Evolutionary conservation across 1,284 basidiomycete genomes (phyloP).

Genomic region (Tilletia walkeri): DNA sequence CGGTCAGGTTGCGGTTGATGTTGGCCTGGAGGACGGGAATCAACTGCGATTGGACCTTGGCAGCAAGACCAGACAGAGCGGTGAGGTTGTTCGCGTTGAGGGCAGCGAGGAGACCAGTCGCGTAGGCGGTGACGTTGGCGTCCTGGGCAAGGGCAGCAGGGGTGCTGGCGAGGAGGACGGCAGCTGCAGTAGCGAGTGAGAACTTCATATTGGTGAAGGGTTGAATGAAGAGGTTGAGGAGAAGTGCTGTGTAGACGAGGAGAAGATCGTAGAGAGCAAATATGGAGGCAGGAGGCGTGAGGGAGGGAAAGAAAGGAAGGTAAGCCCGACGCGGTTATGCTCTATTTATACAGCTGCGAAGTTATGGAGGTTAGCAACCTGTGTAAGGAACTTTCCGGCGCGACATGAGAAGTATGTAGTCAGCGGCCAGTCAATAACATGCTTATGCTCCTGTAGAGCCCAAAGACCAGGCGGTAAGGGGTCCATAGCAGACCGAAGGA

Average conservation of each 20-base stretch:
- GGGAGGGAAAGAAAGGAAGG: too few relatives aligned
- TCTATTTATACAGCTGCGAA: too few relatives aligned
- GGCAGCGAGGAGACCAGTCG: slow-evolving; percentile 32
- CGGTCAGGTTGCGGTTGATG: slow-evolving; percentile 45
- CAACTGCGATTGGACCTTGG: not conserved
- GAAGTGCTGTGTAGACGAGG: not conserved
- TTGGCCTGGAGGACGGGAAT: slow-evolving; percentile 10
- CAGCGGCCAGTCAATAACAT: too few relatives aligned
- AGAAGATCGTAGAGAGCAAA: too few relatives aligned
- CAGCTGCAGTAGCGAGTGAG: slow-evolving; percentile 27
- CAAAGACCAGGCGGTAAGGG: too few relatives aligned
- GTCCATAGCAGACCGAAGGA: too few relatives aligned
- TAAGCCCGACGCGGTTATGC: too few relatives aligned
- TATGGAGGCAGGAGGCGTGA: too few relatives aligned
- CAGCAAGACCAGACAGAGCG: slow-evolving; percentile 27
- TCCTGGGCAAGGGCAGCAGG: slow-evolving; percentile 31
- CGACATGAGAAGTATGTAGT: too few relatives aligned
- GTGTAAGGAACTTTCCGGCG: too few relatives aligned
- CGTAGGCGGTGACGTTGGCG: slow-evolving; percentile 35
- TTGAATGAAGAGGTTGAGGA: not conserved
- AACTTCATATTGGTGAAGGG: slow-evolving; percentile 33
- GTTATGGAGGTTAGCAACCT: too few relatives aligned
- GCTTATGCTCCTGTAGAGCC: too few relatives aligned
- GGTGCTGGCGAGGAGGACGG: slow-evolving; percentile 30
- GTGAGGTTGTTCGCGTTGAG: slow-evolving; percentile 36